phyloP scores from a whole-genome alignment of 2,329 filamentous ascomycete genomes.

The Domatiomyces globalis region DNA sequence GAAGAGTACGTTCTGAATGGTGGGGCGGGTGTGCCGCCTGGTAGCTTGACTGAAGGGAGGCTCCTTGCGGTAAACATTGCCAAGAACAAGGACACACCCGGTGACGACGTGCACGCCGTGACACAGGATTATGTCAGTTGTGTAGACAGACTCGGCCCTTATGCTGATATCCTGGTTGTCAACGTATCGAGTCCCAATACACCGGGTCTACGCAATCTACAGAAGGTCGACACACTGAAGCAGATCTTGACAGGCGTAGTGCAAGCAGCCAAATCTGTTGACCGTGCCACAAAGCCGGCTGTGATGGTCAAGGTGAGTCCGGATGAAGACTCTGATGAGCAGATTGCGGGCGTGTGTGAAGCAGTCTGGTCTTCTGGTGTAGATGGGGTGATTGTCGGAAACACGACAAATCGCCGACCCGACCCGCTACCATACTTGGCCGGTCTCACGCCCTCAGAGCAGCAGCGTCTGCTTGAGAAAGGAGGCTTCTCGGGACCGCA shows the following conservation, averaged over 20 bases:
- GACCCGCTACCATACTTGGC: constrained; percentile 55
- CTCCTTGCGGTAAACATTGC: constrained; percentile 83
- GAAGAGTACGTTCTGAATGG: constrained; percentile 66
- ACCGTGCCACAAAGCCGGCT: constrained; percentile 57
- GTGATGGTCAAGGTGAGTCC: constrained; percentile 99
- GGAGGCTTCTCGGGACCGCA: constrained; percentile 86
- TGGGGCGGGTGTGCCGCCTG: constrained; percentile 60
- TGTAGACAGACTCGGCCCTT: constrained; percentile 65
- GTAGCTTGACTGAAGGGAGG: constrained; percentile 61
- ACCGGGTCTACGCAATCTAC: constrained; percentile 73
- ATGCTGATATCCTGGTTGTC: constrained; percentile 92
- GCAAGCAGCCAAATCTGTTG: constrained; percentile 53
- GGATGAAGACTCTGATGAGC: constrained; percentile 73
- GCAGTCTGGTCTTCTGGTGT: constrained; percentile 74
- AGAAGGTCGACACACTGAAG: constrained; percentile 71
- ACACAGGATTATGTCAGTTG: constrained; percentile 74
- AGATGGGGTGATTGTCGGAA: constrained; percentile 90
- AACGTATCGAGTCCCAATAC: constrained; percentile 97
- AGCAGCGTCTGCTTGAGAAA: constrained; percentile 54
- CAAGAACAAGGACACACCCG: constrained; percentile 89
- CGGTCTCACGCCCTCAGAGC: constrained; percentile 51
- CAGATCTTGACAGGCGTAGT: constrained; percentile 71
- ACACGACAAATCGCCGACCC: constrained; percentile 77
- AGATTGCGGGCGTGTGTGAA: constrained; percentile 77
- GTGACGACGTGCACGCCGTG: constrained; percentile 70